Percentiles rank a stretch among this genome's conserved stretches.
Conservation (phyloP, 1,284 basidiomycete genomes). For the Heterobasidion occidentale region DNA sequence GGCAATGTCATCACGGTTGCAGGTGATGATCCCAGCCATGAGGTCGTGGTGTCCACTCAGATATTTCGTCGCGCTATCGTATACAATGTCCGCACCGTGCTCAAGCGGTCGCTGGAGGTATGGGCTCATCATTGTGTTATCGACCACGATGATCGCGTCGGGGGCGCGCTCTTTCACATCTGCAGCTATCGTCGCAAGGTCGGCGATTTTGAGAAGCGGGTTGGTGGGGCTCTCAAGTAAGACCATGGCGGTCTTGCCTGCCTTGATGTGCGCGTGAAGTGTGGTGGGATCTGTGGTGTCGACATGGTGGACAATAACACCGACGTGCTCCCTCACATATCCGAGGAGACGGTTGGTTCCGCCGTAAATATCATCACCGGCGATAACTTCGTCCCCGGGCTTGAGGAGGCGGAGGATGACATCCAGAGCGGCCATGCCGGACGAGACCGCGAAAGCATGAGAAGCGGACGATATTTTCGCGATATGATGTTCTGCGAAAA, state of each 20-base stretch:
- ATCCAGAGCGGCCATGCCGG: slow-evolving; percentile 98
- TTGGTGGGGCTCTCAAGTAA: slow-evolving; percentile 97
- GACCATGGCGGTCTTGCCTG: slow-evolving; percentile 83
- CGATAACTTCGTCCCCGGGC: slow-evolving; percentile 91
- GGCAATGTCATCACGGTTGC: slow-evolving; percentile 86
- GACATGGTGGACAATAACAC: slow-evolving; percentile 88
- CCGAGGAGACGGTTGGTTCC: slow-evolving; percentile 94
- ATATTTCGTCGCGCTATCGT: slow-evolving; percentile 98
- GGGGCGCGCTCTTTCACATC: slow-evolving; percentile 79
- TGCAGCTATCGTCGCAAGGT: slow-evolving; percentile 75
- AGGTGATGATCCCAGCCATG: slow-evolving; percentile 94
- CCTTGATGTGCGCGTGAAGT: slow-evolving; percentile 57
- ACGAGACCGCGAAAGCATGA: slow-evolving; percentile 88
- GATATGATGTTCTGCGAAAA: slow-evolving; percentile 76
- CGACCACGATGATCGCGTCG: slow-evolving; percentile 83
- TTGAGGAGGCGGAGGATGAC: slow-evolving; percentile 91
- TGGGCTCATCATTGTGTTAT: slow-evolving; percentile 99
- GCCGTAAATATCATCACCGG: slow-evolving; percentile 96
- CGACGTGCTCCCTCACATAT: slow-evolving; percentile 85
- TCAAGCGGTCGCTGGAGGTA: slow-evolving; percentile 95
- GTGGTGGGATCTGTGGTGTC: slow-evolving; percentile 79
- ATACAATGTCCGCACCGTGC: slow-evolving; percentile 94
- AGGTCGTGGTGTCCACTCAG: slow-evolving; percentile 97
- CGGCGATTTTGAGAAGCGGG: slow-evolving; percentile 93
- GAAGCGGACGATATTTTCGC: slow-evolving; percentile 89